Evolutionary conservation across 495 filamentous ascomycete genomes (phyloP).

Genomic region (Xylaria curta): DNA sequence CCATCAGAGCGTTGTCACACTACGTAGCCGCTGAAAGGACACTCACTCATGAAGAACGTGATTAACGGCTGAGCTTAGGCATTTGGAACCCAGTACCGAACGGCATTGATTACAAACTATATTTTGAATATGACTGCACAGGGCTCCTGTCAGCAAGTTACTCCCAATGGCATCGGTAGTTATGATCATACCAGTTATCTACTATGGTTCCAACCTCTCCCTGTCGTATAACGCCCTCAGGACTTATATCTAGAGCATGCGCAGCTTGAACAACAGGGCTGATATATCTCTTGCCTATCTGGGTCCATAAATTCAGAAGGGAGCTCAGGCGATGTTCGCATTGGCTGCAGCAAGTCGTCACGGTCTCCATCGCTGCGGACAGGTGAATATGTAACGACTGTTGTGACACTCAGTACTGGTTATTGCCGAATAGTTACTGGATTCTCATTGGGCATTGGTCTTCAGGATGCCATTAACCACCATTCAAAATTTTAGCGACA

Average conservation of each 20-base stretch:
- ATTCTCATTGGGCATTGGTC: not conserved
- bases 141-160: constrained; percentile 12
- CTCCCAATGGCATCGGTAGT: not conserved
- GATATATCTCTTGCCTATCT: constrained; percentile 51
- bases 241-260: constrained; percentile 27
- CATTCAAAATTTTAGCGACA: not conserved
- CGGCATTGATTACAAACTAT: constrained; percentile 40
- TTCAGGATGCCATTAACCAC: not conserved
- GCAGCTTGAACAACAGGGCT: constrained; percentile 44
- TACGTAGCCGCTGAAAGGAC: constrained; percentile 4
- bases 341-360: constrained; percentile 46
- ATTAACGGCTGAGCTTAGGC: constrained; percentile 40
- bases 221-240: constrained; percentile 28
- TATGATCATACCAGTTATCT: constrained; percentile 41
- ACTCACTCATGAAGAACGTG: constrained; percentile 46
- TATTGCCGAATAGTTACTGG: not conserved
- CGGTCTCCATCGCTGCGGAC: constrained; percentile 37
- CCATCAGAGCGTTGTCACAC: constrained; percentile 10
- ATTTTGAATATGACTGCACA: constrained; percentile 39
- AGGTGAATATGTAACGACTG: not conserved
- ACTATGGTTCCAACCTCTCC: constrained; percentile 43
- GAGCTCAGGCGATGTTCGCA: constrained; percentile 45
- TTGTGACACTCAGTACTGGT: not conserved
- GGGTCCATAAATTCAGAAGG: constrained; percentile 52
- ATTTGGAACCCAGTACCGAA: constrained; percentile 39